These are phyloP conservation scores for Chaetomium sp. DNA, from an alignment of 2,329 filamentous ascomycete genomes.

Conservation along the genomic window DNA sequence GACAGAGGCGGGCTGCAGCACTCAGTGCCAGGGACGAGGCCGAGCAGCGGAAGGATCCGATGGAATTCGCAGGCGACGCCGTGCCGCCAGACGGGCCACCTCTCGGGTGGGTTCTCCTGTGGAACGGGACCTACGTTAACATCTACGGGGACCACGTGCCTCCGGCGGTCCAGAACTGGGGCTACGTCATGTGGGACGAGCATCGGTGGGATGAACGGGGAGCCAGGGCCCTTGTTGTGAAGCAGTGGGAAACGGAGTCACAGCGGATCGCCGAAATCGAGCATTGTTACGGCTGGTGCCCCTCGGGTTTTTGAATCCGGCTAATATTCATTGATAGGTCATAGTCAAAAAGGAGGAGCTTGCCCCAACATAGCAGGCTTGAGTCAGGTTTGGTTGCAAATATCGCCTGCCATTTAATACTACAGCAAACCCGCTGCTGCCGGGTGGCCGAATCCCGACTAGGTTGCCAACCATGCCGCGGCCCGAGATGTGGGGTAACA, in stretches of 20 bases:
- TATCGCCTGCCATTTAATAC: no score
- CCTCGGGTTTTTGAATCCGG: background rate
- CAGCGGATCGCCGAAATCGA: background rate
- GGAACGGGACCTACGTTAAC: constrained; percentile 3
- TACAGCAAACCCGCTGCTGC: no score
- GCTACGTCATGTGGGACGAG: constrained; percentile 17
- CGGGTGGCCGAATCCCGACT: no score
- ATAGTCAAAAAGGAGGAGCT: no score
- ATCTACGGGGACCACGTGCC: constrained; percentile 8
- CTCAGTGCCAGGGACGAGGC: constrained; percentile 10
- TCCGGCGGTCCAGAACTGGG: background rate
- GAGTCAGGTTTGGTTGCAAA: no score
- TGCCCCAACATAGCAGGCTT: no score
- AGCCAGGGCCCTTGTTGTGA: background rate
- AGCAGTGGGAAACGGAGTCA: constrained; percentile 12
- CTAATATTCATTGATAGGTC: no score
- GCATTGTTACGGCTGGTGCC: background rate
- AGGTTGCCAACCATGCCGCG: background rate
- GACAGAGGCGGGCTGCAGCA: background rate
- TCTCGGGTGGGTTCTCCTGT: constrained; percentile 7
- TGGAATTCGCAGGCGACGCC: constrained; percentile 12
- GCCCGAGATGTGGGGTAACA: constrained; percentile 2
- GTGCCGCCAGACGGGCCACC: constrained; percentile 3
- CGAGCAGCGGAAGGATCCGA: background rate
- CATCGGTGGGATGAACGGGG: background rate